These are phyloP conservation scores for Ceratobasidium papillatum DNA, from an alignment of 1,284 basidiomycete genomes.

Conservation along the genomic window DNA sequence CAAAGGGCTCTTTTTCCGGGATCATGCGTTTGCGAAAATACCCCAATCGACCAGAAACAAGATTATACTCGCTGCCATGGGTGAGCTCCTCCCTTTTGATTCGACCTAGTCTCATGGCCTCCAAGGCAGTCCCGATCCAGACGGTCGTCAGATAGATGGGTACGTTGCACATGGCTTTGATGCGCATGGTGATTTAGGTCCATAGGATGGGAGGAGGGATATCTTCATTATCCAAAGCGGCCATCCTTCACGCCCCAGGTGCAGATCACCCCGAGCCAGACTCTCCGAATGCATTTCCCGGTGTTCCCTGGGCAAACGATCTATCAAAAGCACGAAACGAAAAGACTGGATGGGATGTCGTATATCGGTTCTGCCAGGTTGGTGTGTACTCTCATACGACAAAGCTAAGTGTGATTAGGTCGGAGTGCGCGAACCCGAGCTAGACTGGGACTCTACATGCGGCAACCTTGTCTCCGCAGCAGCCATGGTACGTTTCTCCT, in stretches of 20 bases:
- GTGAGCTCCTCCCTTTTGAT: background rate
- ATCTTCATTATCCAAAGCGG: conserved; percentile 82
- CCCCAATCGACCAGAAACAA: conserved; percentile 18
- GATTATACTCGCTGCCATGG: conserved; percentile 42
- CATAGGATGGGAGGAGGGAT: conserved; percentile 82
- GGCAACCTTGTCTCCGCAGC: conserved; percentile 47
- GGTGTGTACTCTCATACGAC: background rate
- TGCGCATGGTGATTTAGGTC: conserved; percentile 44
- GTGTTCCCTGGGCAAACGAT: conserved; percentile 40
- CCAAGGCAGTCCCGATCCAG: conserved; percentile 75
- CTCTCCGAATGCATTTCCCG: conserved; percentile 31
- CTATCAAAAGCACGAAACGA: conserved; percentile 1
- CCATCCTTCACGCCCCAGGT: conserved; percentile 61
- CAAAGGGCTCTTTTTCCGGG: conserved; percentile 41
- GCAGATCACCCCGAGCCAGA: conserved; percentile 45
- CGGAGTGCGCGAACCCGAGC: conserved; percentile 62
- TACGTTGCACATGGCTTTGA: background rate
- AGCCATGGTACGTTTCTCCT: conserved; percentile 23
- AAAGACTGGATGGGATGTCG: conserved; percentile 42
- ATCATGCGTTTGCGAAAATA: conserved; percentile 30
- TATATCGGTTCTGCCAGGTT: conserved; percentile 58
- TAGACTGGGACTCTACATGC: conserved; percentile 75
- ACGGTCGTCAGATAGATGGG: conserved; percentile 78
- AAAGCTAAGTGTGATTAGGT: conserved; percentile 46
- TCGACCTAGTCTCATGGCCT: background rate